Conservation (phyloP, 441 rosid species). For the Erysimum cheiri region DNA sequence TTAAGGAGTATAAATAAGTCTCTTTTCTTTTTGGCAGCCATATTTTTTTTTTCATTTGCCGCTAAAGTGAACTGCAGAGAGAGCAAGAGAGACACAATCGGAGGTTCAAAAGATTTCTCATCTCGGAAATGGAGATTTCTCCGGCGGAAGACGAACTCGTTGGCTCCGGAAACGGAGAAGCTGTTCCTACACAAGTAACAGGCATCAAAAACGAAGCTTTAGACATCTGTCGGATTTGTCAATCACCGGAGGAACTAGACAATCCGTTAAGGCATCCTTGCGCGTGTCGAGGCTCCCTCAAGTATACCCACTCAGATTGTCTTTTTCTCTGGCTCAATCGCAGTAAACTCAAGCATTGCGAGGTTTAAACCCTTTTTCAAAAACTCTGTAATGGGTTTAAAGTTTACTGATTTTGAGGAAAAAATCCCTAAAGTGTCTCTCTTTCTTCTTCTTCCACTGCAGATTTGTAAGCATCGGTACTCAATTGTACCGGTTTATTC, state of each 20-base stretch:
- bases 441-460: background rate
- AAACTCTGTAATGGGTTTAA: constrained; percentile 1
- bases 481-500: constrained; percentile 35
- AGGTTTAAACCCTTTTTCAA: constrained; percentile 10
- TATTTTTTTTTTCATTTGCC: background rate
- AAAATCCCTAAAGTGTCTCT: background rate
- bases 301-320: constrained; percentile 34
- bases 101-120: background rate
- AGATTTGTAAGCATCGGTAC: constrained; percentile 39
- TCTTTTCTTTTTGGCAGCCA: background rate
- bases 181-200: constrained; percentile 6
- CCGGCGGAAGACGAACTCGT: background rate
- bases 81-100: background rate
- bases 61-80: constrained; percentile 13
- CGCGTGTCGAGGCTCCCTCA: constrained; percentile 37
- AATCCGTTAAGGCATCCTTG: constrained; percentile 42
- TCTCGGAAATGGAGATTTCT: constrained; percentile 17
- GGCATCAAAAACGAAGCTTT: constrained; percentile 16
- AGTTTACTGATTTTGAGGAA: constrained; percentile 7
- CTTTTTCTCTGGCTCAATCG: constrained; percentile 35
- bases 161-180: background rate
- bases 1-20: background rate
- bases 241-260: constrained; percentile 28
- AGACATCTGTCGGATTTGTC: constrained; percentile 38
- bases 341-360: constrained; percentile 30